Percentiles rank a stretch among this genome's conserved stretches.
phyloP scores from a whole-genome alignment of 371 early-diverging fungal species.

The Mucor indicus region DNA sequence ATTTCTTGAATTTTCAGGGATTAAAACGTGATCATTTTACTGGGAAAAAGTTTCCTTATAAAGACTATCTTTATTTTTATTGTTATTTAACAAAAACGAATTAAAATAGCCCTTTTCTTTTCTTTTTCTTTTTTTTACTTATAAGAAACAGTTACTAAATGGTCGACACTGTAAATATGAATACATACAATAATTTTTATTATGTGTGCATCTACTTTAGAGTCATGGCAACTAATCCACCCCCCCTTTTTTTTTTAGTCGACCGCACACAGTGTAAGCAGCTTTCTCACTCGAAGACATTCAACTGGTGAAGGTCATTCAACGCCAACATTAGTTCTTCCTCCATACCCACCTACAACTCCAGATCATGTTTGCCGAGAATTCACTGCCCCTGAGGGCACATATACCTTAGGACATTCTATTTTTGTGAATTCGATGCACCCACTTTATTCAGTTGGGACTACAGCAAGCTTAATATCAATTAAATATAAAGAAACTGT shows the following conservation, averaged over 20 bases:
- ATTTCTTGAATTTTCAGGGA: background rate
- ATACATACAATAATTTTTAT: no score
- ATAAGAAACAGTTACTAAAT: no score
- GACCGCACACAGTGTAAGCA: constrained; percentile 22
- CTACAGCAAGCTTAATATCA: constrained; percentile 53
- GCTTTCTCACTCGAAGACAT: constrained; percentile 34
- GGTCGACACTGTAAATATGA: constrained; percentile 21
- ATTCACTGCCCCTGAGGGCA: constrained; percentile 57
- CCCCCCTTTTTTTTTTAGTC: constrained; percentile 15
- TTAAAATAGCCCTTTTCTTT: no score
- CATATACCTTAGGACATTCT: constrained; percentile 47
- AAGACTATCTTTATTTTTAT: no score
- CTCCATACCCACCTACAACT: constrained; percentile 35
- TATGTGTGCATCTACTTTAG: no score
- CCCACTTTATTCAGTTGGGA: constrained; percentile 50
- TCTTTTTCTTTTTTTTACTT: no score
- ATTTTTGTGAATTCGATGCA: constrained; percentile 49
- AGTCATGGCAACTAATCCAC: no score
- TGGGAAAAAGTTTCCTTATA: no score
- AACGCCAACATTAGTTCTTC: constrained; percentile 13
- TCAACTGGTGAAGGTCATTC: constrained; percentile 29
- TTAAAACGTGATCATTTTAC: no score
- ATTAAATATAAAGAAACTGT: constrained; percentile 57
- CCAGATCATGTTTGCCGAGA: constrained; percentile 33
- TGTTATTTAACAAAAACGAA: no score